A percentile compares a stretch with the other conserved stretches of the same genome.
These are phyloP conservation scores for Ogataea polymorpha DNA, from an alignment of 805 yeast genomes.

Conservation along the genomic window DNA sequence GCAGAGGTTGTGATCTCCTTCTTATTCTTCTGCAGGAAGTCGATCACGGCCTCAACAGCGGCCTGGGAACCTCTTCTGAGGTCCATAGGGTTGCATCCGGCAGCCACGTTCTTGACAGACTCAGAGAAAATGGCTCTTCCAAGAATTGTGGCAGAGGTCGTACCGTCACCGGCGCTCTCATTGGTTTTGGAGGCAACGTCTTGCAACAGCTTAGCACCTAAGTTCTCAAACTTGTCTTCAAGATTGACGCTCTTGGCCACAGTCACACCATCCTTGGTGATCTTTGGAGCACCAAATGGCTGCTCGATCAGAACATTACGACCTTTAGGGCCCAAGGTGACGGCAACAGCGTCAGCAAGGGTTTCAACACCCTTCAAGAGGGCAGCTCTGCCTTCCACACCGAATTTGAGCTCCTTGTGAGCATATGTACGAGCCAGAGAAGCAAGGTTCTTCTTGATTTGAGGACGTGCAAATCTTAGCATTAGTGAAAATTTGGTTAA, in stretches of 20 bases:
- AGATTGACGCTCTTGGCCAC: slow-evolving; percentile 85
- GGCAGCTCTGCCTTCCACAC: slow-evolving; percentile 97
- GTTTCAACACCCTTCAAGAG: slow-evolving; percentile 90
- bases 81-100: slow-evolving; percentile 99
- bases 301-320: slow-evolving; percentile 96
- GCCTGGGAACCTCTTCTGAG: slow-evolving; percentile 96
- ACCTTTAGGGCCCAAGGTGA: slow-evolving; percentile 97
- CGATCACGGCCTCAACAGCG: slow-evolving; percentile 91
- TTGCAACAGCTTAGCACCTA: slow-evolving; percentile 93
- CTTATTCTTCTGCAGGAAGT: slow-evolving; percentile 78
- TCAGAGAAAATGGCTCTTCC: slow-evolving; percentile 96
- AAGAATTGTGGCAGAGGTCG: slow-evolving; percentile 94
- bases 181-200: slow-evolving; percentile 97
- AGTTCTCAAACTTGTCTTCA: slow-evolving; percentile 88
- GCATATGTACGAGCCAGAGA: slow-evolving; percentile 48
- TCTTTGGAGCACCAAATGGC: slow-evolving; percentile 94
- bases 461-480: slow-evolving; percentile 50
- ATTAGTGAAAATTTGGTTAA: slow-evolving; percentile 24
- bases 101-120: slow-evolving; percentile 94
- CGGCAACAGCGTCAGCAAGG: slow-evolving; percentile 93
- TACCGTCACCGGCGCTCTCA: slow-evolving; percentile 98
- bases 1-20: slow-evolving; percentile 90
- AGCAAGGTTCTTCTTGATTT: slow-evolving; percentile 38
- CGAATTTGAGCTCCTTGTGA: slow-evolving; percentile 94
- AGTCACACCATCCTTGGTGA: slow-evolving; percentile 98